Percentiles rank a stretch among this genome's conserved stretches.
phyloP scores from a whole-genome alignment of 805 yeast species.

The Saturnispora saitoi region DNA sequence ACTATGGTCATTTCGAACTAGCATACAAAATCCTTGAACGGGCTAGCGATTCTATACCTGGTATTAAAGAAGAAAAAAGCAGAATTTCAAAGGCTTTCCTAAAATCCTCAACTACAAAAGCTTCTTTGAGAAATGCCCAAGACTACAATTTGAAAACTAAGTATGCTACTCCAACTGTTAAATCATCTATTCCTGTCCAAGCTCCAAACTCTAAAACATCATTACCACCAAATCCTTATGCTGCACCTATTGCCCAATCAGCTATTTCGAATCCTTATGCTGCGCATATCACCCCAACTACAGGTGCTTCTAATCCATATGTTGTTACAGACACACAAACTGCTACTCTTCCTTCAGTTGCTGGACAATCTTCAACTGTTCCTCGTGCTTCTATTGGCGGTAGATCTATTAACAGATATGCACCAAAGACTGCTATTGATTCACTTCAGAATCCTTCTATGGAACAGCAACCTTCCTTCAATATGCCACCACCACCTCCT shows the following conservation, averaged over 20 bases:
- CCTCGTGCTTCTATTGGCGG: conserved; percentile 13
- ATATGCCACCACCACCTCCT: conserved; percentile 24
- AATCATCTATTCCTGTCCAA: conserved; percentile 7
- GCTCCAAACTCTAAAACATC: conserved; percentile 2
- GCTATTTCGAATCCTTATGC: not conserved
- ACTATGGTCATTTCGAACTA: conserved; percentile 74
- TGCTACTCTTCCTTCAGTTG: conserved; percentile 22
- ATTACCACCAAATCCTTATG: conserved; percentile 14
- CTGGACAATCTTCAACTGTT: not conserved
- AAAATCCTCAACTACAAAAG: conserved; percentile 9
- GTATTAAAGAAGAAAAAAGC: conserved; percentile 64
- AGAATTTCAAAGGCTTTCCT: conserved; percentile 62
- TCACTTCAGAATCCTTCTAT: conserved; percentile 21
- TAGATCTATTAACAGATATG: conserved; percentile 26
- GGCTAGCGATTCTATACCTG: conserved; percentile 68
- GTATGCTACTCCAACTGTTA: not conserved
- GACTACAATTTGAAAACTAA: conserved; percentile 1
- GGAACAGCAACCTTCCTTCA: not conserved
- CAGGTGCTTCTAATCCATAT: not conserved
- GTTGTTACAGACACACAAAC: conserved; percentile 13
- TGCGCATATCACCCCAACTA: conserved; percentile 8
- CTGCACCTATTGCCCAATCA: conserved; percentile 6
- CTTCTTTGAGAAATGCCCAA: conserved; percentile 8
- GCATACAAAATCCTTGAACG: conserved; percentile 63
- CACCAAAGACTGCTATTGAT: conserved; percentile 29